Conservation (phyloP, 2,329 filamentous ascomycete species). For the Iodosphaeria phyllophila region DNA sequence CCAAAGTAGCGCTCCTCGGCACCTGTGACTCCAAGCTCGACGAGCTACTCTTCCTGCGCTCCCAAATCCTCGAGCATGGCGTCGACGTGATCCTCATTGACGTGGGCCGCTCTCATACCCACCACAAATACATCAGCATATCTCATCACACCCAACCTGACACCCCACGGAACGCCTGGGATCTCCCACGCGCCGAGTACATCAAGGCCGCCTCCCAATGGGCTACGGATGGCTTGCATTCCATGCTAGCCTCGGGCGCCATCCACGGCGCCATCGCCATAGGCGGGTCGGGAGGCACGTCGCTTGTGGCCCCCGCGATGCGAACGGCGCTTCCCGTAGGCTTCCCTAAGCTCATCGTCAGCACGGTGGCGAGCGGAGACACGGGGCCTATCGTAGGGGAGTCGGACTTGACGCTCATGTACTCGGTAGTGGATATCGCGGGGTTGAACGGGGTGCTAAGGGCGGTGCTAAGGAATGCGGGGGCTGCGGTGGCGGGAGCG, state of each 20-base stretch:
- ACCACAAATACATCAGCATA: neutral
- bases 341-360: constrained; percentile 52
- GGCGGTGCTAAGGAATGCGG: constrained; percentile 42
- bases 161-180: no score
- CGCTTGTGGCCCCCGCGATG: constrained; percentile 42
- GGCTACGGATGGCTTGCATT: constrained; percentile 13
- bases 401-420: constrained; percentile 51
- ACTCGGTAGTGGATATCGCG: constrained; percentile 52
- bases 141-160: no score
- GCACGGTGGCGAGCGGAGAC: constrained; percentile 50
- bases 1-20: no score
- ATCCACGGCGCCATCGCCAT: constrained; percentile 39
- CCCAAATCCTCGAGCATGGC: no score
- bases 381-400: constrained; percentile 46
- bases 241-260: constrained; percentile 15
- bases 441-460: constrained; percentile 42
- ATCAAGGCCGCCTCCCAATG: no score
- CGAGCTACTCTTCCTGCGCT: no score
- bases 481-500: constrained; percentile 40
- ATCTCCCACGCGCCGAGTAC: no score
- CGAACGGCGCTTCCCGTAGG: constrained; percentile 39
- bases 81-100: no score
- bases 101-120: no score
- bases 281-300: constrained; percentile 45
- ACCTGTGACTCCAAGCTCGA: no score